Conservation (phyloP, 192 early-diverging fungal species). For the Mycoemilia scoparia region DNA sequence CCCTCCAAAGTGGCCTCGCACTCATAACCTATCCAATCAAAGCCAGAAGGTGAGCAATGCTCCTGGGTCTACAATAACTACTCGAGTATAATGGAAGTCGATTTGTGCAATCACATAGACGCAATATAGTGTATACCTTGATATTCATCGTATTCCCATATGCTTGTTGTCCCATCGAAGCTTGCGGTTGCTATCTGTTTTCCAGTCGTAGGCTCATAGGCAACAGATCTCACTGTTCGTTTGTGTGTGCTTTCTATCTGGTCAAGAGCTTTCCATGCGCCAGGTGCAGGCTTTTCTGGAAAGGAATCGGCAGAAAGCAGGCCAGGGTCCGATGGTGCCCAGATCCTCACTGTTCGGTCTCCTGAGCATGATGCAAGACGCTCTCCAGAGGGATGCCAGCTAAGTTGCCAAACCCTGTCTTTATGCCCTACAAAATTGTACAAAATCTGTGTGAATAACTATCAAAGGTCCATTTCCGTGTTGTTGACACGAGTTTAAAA, state of each 20-base stretch:
- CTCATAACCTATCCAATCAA: constrained; percentile 40
- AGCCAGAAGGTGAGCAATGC: not conserved
- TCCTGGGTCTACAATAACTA: not conserved
- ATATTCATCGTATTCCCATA: constrained; percentile 66
- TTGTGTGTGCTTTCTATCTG: constrained; percentile 74
- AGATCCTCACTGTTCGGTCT: constrained; percentile 80
- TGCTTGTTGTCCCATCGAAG: constrained; percentile 83
- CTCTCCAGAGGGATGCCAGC: constrained; percentile 63
- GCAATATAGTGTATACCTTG: constrained; percentile 11
- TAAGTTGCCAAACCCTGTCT: constrained; percentile 70
- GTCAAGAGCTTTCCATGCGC: constrained; percentile 48
- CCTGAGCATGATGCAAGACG: constrained; percentile 67
- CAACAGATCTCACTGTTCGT: constrained; percentile 75
- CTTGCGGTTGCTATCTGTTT: constrained; percentile 63
- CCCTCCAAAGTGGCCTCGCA: constrained; percentile 89
- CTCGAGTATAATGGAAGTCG: constrained; percentile 1
- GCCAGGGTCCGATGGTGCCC: constrained; percentile 29
- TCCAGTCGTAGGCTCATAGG: constrained; percentile 56
- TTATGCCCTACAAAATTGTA: constrained; percentile 40
- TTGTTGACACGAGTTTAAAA: no score
- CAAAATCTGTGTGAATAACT: not conserved
- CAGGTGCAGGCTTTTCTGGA: not conserved
- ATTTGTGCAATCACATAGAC: not conserved
- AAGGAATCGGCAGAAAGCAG: constrained; percentile 4
- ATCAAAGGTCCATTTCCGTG: no score